Evolutionary conservation across 805 yeast genomes (phyloP), one percentile per base, ranked within the genome.

Genomic region (Suhomyces prunicola): DNA sequence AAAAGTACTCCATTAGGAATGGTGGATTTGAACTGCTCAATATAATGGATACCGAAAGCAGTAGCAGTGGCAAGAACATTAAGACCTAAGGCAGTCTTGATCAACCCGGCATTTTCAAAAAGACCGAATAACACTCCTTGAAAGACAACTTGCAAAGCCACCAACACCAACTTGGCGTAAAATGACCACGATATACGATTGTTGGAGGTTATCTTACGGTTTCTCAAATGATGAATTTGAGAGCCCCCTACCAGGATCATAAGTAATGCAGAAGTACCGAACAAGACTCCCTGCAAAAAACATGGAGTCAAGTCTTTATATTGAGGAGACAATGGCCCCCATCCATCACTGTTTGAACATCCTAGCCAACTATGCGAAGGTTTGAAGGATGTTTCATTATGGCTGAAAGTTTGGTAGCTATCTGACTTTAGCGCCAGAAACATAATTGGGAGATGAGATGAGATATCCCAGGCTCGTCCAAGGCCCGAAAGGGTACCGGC

Each of bases 1-100:
- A 93, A 78, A 46, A 91, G 70, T 0, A 82, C 74, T 1, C 93
- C 86, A 59, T 79, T 82, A 1, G 97, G 84, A 22, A 88, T 80
- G 44, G 71, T 77, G 9, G 84, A 65, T 65, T 88, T 83, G 67
- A 78, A 81, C 62, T 84, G 86, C 66, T 93, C 97, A 54, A 87
- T 65, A 68, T 84, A 87, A 53, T 90, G 87, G 35, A 90, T 68
- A 3, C 72, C 69, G 15, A 80, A 65, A 0, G 84, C 87, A 5
- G 87, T 79, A 2, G 77, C 47, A 12, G 82, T 65, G 1, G 85
- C 82, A 2, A 71, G 54, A 0, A 76, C 55, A 47, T 78, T 72
- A 50, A 60, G 56, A 10, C 54, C 46, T 48, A 62, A 63, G 13
- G 66, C 66, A 31, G 65, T 54, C 42, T 53, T 63, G 50, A 72